phyloP scores from a whole-genome alignment of 805 yeast genomes.

The Nakazawaea pomicola region DNA sequence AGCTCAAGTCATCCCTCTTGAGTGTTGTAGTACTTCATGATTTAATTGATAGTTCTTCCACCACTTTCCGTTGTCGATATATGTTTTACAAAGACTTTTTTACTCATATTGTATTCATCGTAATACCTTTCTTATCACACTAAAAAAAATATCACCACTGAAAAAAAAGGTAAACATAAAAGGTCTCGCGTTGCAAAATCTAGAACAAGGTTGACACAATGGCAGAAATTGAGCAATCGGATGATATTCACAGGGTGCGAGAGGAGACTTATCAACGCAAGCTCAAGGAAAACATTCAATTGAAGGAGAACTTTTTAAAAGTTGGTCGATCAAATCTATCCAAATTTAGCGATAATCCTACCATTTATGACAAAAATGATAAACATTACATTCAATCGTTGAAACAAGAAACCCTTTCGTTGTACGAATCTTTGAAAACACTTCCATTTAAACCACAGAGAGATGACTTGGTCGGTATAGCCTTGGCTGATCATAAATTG shows the following conservation, averaged over 20 bases:
- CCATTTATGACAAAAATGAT: background rate
- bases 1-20: too few relatives aligned
- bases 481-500: slow-evolving; percentile 20
- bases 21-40: too few relatives aligned
- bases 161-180: background rate
- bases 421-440: slow-evolving; percentile 20
- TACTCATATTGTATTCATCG: too few relatives aligned
- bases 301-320: slow-evolving; percentile 1
- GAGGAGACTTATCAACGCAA: slow-evolving; percentile 11
- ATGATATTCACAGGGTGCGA: slow-evolving; percentile 2
- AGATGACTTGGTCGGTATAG: slow-evolving; percentile 22
- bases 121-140: too few relatives aligned
- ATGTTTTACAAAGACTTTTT: too few relatives aligned
- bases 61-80: too few relatives aligned
- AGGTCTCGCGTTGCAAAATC: too few relatives aligned
- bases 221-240: too few relatives aligned
- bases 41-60: too few relatives aligned
- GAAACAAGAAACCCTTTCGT: slow-evolving; percentile 16
- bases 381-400: slow-evolving; percentile 3
- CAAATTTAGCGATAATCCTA: too few relatives aligned
- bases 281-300: slow-evolving; percentile 9
- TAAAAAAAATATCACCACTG: too few relatives aligned
- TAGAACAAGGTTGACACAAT: too few relatives aligned
- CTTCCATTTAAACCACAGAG: slow-evolving; percentile 25
- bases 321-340: slow-evolving; percentile 1